Base-by-base conservation (phyloP, 495 filamentous ascomycete species). In the Pseudoneurospora amorphoporcata region DNA sequence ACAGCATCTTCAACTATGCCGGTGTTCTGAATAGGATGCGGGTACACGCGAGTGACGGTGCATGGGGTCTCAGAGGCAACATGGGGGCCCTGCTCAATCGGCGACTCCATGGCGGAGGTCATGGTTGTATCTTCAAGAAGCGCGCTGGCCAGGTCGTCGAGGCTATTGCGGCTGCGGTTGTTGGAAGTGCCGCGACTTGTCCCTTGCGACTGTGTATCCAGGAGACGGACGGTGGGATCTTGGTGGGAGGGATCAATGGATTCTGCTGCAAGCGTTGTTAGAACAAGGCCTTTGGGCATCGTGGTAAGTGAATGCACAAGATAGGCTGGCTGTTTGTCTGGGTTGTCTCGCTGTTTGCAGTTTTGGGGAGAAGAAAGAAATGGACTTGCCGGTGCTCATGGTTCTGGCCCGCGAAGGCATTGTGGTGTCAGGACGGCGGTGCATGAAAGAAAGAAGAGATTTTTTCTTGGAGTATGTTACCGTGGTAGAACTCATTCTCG, bases 121-220 rank as follows among this genome's bases (percentile, higher is more conserved):
- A 72, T 41, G 16, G 72, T 74, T 23, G 76, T 77, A 68, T 78
- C 75, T 32, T 79, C 75, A 10, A 82, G 74, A 32, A 82, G 73
- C 19, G 75, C 78, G 68, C 72, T 78, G 70, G 75, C 81, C 68
- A 82, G 72, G 29, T 83, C 81, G 70, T 80, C 77, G 39, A 80
- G 73, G 42, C 72, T 79, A 68, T 77, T 73, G 41, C 76, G 75
- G 53, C 76, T 73, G 12, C 69, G 43, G 38, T 19, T 69, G 41
- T 23, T 70, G 40, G 69, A 45, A 19, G 41, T 65, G 32, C 10
- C 29, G 38, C 4, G 14, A 38, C 53, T 65, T 29, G 53, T 65
- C 29, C 53, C 53, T 65, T 65, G 53, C 16, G 29, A 65, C 7
- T 65, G 53, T 17, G 16, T 37, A 4, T 65, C 53, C 29, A 65